Evolutionary conservation across 805 yeast genomes (phyloP).

Genomic region (Nakazawaea pomicola): DNA sequence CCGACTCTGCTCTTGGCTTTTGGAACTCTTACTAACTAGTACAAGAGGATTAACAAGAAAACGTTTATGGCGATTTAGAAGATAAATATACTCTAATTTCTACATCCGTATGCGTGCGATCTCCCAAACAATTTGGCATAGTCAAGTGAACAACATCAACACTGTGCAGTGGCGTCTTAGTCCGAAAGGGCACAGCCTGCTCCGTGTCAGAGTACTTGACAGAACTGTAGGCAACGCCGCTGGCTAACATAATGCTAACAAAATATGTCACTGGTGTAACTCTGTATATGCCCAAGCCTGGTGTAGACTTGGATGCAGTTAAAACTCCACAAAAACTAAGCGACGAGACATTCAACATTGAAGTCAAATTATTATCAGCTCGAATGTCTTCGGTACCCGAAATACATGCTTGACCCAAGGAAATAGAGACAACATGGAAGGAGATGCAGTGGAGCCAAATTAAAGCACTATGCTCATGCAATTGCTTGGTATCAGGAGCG

Average conservation of each 20-base stretch:
- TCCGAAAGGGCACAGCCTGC: constrained; percentile 47
- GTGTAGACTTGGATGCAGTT: constrained; percentile 44
- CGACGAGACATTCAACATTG: constrained; percentile 54
- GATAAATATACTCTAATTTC: constrained; percentile 53
- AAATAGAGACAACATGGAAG: constrained; percentile 49
- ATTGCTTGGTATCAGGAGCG: constrained; percentile 43
- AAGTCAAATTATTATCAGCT: constrained; percentile 58
- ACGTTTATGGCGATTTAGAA: constrained; percentile 43
- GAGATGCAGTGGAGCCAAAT: constrained; percentile 31
- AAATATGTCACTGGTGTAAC: constrained; percentile 67
- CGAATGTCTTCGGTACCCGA: constrained; percentile 56
- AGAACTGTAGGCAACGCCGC: constrained; percentile 46
- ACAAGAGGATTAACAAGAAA: constrained; percentile 24
- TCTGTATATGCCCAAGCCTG: constrained; percentile 76
- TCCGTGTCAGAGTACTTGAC: constrained; percentile 48
- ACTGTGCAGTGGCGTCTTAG: constrained; percentile 39
- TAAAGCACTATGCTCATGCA: constrained; percentile 52
- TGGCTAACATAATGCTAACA: constrained; percentile 47
- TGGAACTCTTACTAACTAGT: constrained; percentile 38
- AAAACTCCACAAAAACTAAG: constrained; percentile 78
- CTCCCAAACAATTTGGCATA: constrained; percentile 47
- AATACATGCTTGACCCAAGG: constrained; percentile 54
- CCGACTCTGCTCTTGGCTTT: constrained; percentile 17
- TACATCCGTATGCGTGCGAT: constrained; percentile 39
- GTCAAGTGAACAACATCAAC: constrained; percentile 54